Evolutionary conservation across 805 yeast genomes (phyloP).

Genomic region (Metschnikowia henanensis): DNA sequence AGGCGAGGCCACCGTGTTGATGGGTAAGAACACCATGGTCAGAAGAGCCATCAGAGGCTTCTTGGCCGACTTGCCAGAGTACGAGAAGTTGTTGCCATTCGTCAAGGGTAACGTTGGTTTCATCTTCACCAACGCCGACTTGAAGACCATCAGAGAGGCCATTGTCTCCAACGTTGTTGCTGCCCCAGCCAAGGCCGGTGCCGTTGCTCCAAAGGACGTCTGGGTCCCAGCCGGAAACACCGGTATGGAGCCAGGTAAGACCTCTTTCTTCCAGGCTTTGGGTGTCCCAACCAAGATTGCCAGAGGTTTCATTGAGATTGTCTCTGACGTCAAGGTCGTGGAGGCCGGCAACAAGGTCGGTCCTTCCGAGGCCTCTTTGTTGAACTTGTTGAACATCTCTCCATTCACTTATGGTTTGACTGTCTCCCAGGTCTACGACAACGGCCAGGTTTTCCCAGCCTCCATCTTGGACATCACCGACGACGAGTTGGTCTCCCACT

Average conservation of each 20-base stretch:
- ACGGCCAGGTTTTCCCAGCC: slow-evolving; percentile 98
- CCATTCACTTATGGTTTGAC: slow-evolving; percentile 99
- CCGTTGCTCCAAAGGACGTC: slow-evolving; percentile 97
- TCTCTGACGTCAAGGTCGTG: slow-evolving; percentile 95
- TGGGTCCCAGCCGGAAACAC: slow-evolving; percentile 99
- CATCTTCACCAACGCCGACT: slow-evolving; percentile 97
- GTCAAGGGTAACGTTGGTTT: slow-evolving; percentile 99
- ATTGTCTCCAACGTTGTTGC: slow-evolving; percentile 93
- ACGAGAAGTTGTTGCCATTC: slow-evolving; percentile 91
- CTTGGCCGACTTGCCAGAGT: slow-evolving; percentile 91
- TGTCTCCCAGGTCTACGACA: slow-evolving; percentile 96
- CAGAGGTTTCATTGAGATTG: slow-evolving; percentile 99
- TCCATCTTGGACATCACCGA: slow-evolving; percentile 97
- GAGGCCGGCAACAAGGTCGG: slow-evolving; percentile 87
- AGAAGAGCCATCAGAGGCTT: slow-evolving; percentile 99
- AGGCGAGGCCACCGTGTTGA: slow-evolving; percentile 90
- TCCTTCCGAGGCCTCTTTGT: slow-evolving; percentile 97
- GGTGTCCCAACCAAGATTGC: slow-evolving; percentile 99
- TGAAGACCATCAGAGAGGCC: slow-evolving; percentile 87
- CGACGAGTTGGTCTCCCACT: slow-evolving; percentile 91
- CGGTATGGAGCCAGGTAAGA: slow-evolving; percentile 99
- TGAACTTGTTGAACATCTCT: slow-evolving; percentile 99
- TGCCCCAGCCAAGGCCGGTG: slow-evolving; percentile 99
- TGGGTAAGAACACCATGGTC: slow-evolving; percentile 99
- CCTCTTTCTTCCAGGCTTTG: slow-evolving; percentile 99